Base-by-base conservation (phyloP, 2,329 filamentous ascomycete genomes). In the Sporothrix euskadiensis region DNA sequence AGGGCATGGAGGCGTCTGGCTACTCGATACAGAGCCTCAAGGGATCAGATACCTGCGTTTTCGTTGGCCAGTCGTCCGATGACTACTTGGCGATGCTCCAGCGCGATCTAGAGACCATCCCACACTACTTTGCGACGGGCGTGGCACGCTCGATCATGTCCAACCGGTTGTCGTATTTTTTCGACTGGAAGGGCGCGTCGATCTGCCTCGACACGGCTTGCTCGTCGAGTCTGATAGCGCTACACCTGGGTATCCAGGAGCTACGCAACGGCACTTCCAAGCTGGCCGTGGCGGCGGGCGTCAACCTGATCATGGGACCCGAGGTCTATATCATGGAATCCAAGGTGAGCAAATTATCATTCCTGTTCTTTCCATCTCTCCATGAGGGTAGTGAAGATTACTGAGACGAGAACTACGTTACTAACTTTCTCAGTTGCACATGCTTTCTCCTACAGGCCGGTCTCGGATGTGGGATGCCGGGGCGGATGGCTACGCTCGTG, bases 401-500 rank as follows among this genome's bases (percentile, higher is more conserved):
- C 44, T 49, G 44, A 19, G n/a, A 41, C 19, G 14, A 35, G 39
- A 22, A 54, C 2, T 22, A n/a, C 12, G 8, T 9, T 26, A 26
- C 70, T 52, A 63, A 66, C 49, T 3, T 35, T 16, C 2, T 19
- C 16, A 73, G 71, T n/a, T 85, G 30, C 81, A 83, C 73, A 85
- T 85, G 80, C 79, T 86, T 0, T 84, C 83, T 68, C 82, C 83
- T 0, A 80, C 82, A 0, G 83, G 84, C 1, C 81, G 81, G 71
- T 85, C 82, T 59, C 82, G 81, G 52, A 84, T 84, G 79, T 88
- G 85, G 80, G 88, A 89, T 74, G 78, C 79, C 2, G 77, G 77
- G 3, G 88, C 86, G 0, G 83, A 88, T 73, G 88, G 88, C 0
- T 90, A 89, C 75, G 86, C 83, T 0, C 83, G 88, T n/a, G 88